Evolutionary conservation across 345 rosid genomes (phyloP), one percentile per base, ranked within the genome.

Genomic region (Pistacia atlantica): DNA sequence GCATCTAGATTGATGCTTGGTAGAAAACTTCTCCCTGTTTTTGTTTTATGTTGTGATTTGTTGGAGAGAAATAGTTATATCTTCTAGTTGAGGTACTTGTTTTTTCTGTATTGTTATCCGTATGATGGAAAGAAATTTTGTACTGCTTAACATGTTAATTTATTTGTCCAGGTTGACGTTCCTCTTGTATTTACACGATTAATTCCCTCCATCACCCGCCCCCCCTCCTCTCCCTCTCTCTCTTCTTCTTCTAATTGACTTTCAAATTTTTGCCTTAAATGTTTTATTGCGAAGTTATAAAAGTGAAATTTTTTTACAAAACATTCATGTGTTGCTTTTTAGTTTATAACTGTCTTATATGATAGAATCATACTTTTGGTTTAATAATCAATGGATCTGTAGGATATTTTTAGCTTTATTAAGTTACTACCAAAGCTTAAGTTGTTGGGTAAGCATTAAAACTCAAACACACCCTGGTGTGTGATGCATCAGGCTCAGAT

Each of bases 221-320:
- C 33, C 35, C 0, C 1, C 35, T 0, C 2, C 48, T 5, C 17
- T 11, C 11, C 12, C 37, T n/a, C n/a, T 9, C 49, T 9, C 10
- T 10, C 42, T n/a, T 18, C 51, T 38, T 7, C 12, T 4, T 65
- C 25, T 38, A 31, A 33, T 57, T 65, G 37, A 11, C 63, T 37
- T 63, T 71, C 52, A 71, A 37, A 57, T 38, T 71, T 56, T 71
- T 71, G 5, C 52, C 54, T 13, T 57, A 20, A 58, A 38, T 5
- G 5, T n/a, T n/a, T 37, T 22, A 56, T 38, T 7, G 51, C 63
- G 18, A 54, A 28, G 12, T 71, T 37, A 18, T 18, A 31, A 13
- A 69, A 31, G 72, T 31, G 2, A 70, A 3, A 68, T 3, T 16
- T 55, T 17, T 70, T 33, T 4, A 11, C 49, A 55, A 11, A 31